Conservation (phyloP, 176 grass and related monocot species). For the Miscanthus lutarioriparius region DNA sequence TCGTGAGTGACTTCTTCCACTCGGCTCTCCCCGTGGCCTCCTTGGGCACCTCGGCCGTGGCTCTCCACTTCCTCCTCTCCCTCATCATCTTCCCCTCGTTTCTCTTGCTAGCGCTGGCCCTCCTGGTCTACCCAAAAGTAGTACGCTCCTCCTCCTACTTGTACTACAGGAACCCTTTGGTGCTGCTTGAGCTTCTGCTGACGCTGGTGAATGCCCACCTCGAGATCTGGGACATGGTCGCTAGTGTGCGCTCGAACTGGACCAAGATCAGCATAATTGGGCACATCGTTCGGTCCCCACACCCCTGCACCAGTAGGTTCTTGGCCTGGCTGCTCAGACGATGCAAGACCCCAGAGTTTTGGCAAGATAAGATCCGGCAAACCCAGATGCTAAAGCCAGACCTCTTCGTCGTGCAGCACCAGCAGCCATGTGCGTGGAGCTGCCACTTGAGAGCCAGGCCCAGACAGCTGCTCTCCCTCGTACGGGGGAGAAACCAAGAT, state of each 20-base stretch:
- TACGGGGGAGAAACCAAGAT: not conserved
- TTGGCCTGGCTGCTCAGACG: not conserved
- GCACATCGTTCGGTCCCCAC: not conserved
- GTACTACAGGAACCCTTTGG: not conserved
- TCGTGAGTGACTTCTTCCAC: not conserved
- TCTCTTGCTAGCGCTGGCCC: not conserved
- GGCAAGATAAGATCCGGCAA: not conserved
- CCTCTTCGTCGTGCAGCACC: not conserved
- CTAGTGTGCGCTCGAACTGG: not conserved
- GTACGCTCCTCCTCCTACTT: no score
- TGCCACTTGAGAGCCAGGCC: not conserved
- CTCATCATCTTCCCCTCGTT: not conserved
- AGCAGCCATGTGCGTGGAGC: not conserved
- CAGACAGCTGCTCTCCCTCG: no score
- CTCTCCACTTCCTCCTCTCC: not conserved
- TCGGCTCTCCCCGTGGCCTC: not conserved
- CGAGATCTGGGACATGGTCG: not conserved
- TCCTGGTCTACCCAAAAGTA: not conserved
- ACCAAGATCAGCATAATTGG: not conserved
- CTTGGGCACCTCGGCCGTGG: not conserved
- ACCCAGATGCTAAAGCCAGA: not conserved
- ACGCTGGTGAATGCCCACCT: accelerated
- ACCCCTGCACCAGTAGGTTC: not conserved
- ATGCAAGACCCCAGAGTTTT: not conserved
- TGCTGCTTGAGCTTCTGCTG: not conserved